Percentiles rank a stretch among this genome's conserved stretches.
These are phyloP conservation scores for Westerdykella ornata DNA, from an alignment of 2,329 filamentous ascomycete species.

Conservation along the genomic window DNA sequence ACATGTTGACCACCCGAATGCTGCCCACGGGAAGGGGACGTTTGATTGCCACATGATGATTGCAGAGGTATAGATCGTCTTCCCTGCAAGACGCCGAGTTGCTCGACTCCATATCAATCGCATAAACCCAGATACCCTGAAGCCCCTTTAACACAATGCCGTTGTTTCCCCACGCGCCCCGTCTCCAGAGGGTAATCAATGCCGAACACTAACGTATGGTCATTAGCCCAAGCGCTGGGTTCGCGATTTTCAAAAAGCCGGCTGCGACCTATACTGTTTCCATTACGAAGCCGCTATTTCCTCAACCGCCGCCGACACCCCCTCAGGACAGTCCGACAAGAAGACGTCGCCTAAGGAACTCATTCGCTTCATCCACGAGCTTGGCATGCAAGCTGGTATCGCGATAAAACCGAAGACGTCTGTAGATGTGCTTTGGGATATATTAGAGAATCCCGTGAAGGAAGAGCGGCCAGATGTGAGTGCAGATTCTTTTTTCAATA, in stretches of 20 bases:
- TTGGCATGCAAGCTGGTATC: slow-evolving; percentile 84
- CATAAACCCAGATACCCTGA: not conserved
- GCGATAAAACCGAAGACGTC: slow-evolving; percentile 90
- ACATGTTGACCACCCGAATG: slow-evolving; percentile 69
- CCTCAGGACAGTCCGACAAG: slow-evolving; percentile 59
- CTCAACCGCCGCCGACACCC: slow-evolving; percentile 76
- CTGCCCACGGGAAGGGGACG: slow-evolving; percentile 70
- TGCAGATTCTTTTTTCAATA: slow-evolving; percentile 14
- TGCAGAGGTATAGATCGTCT: slow-evolving; percentile 60
- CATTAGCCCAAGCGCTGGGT: slow-evolving; percentile 93
- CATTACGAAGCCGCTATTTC: slow-evolving; percentile 91
- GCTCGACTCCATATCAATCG: not conserved
- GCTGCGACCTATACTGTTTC: slow-evolving; percentile 99
- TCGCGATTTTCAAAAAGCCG: slow-evolving; percentile 85
- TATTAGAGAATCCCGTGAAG: slow-evolving; percentile 65
- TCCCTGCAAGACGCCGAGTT: not conserved
- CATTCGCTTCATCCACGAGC: slow-evolving; percentile 82
- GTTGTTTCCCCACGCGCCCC: slow-evolving; percentile 1
- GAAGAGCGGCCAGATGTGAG: slow-evolving; percentile 83
- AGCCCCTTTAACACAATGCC: not conserved
- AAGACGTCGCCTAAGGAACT: slow-evolving; percentile 79
- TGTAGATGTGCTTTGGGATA: slow-evolving; percentile 87
- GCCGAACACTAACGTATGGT: not conserved
- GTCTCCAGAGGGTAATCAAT: not conserved
- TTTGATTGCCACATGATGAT: slow-evolving; percentile 99